These are phyloP conservation scores for Penicillium silybi DNA, from an alignment of 495 filamentous ascomycete species.

Conservation along the genomic window DNA sequence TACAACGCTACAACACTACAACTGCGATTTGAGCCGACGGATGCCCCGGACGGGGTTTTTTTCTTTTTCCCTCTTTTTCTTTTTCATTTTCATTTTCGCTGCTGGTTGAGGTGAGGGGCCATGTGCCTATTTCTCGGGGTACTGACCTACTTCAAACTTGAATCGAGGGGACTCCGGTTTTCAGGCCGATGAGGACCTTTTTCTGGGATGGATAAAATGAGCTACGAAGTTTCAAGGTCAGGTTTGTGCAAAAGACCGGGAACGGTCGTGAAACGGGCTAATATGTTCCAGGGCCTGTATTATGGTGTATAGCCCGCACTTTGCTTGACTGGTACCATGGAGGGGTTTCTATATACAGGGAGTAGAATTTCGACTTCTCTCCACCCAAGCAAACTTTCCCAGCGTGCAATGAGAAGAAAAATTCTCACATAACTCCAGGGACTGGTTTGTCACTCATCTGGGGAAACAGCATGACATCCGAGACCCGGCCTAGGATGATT, in stretches of 20 bases:
- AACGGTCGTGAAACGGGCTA: background rate
- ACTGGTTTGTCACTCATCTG: conserved; percentile 23
- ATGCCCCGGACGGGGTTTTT: background rate
- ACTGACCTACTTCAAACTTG: background rate
- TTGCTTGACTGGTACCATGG: background rate
- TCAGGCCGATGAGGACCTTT: no score
- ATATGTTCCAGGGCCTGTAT: background rate
- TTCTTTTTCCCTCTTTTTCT: no score
- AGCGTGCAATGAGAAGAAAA: background rate
- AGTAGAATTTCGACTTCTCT: background rate
- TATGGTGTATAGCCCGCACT: background rate
- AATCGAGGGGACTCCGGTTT: no score
- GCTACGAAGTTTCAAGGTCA: background rate
- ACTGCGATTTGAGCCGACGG: background rate
- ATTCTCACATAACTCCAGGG: conserved; percentile 5
- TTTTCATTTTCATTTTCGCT: no score
- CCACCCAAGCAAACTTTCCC: background rate
- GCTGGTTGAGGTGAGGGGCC: no score
- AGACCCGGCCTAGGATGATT: conserved; percentile 31
- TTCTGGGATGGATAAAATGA: no score
- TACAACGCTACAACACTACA: background rate
- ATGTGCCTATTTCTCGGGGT: background rate
- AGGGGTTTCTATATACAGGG: background rate
- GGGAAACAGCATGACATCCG: conserved; percentile 44
- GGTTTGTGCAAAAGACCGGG: background rate